Evolutionary conservation across 2,329 filamentous ascomycete genomes (phyloP), one percentile per base, ranked within the genome.

Genomic region (Sclerotinia borealis): DNA sequence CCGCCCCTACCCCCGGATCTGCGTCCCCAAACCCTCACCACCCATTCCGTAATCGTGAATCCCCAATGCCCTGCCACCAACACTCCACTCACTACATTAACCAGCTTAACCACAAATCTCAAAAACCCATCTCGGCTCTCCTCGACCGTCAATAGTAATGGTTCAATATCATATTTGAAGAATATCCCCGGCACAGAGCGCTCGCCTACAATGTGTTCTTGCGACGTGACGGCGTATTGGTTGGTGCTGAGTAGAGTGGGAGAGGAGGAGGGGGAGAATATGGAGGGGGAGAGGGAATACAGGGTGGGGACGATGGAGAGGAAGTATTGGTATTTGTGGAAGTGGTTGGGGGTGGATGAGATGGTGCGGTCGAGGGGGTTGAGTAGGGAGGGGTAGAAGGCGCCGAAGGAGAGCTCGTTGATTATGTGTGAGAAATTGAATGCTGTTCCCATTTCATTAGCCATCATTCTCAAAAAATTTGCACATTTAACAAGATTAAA

Each of bases 391-490:
- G 95, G 93, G 79, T 97, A 98, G 79, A 93, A 96, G n/a, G 92
- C 89, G 4, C 95, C 95, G 77, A 96, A 99, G 64, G 93, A 97
- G 70, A 99, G 85, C 77, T 99, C 95, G 72, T 90, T 93, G 79
- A 99, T 86, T 76, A 96, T 88, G 79, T 99, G 95, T 37, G 92
- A 93, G 82, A 99, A 99, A 83, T 99, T 98, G 83, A 99, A 97
- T 27, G 83, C 91, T 93, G 70, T 50, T 61, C 10, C 34, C 15
- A 25, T 58, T n/a, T 22, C 63, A 71, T 76, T 63, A 75, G 64
- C 65, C 59, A 27, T 29, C n/a, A 31, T 13, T 39, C 19, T 43
- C 1, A 52, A 22, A 48, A 10, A 2, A 19, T 19, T n/a, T n/a
- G n/a, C n/a, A n/a, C n/a, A n/a, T n/a, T n/a, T n/a, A n/a, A n/a